Base-by-base conservation (phyloP, 129 eudicot genomes). In the Apium graveolens region DNA sequence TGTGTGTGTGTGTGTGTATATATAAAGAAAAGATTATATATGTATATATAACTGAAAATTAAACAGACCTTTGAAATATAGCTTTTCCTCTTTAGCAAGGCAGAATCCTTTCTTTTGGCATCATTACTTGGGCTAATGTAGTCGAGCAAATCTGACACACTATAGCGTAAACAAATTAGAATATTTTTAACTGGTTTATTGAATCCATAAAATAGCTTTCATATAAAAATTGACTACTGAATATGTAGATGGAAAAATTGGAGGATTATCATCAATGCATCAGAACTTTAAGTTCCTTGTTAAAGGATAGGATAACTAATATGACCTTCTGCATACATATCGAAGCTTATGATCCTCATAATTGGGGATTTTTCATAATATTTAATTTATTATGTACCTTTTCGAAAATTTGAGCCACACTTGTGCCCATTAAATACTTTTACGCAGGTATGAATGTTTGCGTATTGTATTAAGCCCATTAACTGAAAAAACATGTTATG, bases 111-210 rank as follows among this genome's bases (percentile, higher is more conserved):
- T 83, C 90, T 96, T 86, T 89, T 89, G 44, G 87, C 85, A 80
- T 88, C 97, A 24, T 86, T 86, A 77, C 88, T 90, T 78, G 99
- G 97, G 86, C 89, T 90, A 38, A 96, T 96, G 89, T 90, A 96
- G 89, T 96, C 99, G 42, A 96, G 97, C 90, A 96, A 85, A 90
- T 96, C 98, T 32, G 97, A 91, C 31, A 91, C 97, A 80, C 97
- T 91, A 89, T 38, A 38, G 6, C 6, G 5, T 38, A 38, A 70
- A 78, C 41, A 32, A 60, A 80, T 14, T 37, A 20, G 65, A 60
- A 26, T 60, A 60, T 60, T 60, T n/a, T 42, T 21, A 29, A 74
- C 17, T 34, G 27, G n/a, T 55, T 8, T 35, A 51, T 34, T 72
- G 29, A 3, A 42, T 77, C 7, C 41, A 38, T 42, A 8, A 39